Evolutionary conservation across 2,329 filamentous ascomycete genomes (phyloP).

Genomic region (Aureobasidium leucospermi): DNA sequence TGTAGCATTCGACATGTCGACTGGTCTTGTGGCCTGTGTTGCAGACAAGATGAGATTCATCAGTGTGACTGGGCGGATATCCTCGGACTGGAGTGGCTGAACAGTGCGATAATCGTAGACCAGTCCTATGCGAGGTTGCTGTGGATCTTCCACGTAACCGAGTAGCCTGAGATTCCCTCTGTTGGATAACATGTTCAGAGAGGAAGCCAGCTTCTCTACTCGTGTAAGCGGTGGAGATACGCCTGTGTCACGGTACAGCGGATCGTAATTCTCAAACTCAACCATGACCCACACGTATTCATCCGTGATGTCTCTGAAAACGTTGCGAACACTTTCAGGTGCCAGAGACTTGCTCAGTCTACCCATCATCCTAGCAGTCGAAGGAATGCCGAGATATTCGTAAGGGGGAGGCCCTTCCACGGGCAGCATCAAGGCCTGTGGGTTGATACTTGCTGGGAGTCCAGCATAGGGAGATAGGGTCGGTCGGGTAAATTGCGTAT

Average conservation of each 20-base stretch:
- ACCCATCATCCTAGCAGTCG: conserved; percentile 39
- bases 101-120: conserved; percentile 63
- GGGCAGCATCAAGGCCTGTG: conserved; percentile 35
- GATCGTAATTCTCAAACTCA: conserved; percentile 56
- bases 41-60: conserved; percentile 42
- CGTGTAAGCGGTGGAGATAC: conserved; percentile 39
- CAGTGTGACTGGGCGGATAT: conserved; percentile 37
- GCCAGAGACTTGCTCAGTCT: conserved; percentile 27
- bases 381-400: conserved; percentile 38
- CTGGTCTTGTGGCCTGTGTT: conserved; percentile 35
- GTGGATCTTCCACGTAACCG: conserved; percentile 66
- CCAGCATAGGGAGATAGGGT: conserved; percentile 27
- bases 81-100: conserved; percentile 17
- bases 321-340: conserved; percentile 23
- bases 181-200: conserved; percentile 19
- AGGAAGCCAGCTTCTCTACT: conserved; percentile 33
- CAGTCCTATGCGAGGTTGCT: conserved; percentile 61
- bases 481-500: conserved; percentile 24
- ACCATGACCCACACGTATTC: conserved; percentile 45
- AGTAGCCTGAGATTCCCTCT: conserved; percentile 47
- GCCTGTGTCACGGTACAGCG: conserved; percentile 40
- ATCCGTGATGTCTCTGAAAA: conserved; percentile 26
- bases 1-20: conserved; percentile 36
- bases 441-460: conserved; percentile 38
- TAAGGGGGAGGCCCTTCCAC: conserved; percentile 44